Conservation (phyloP, 2,329 filamentous ascomycete genomes). For the Pyrenochaeta sp. region DNA sequence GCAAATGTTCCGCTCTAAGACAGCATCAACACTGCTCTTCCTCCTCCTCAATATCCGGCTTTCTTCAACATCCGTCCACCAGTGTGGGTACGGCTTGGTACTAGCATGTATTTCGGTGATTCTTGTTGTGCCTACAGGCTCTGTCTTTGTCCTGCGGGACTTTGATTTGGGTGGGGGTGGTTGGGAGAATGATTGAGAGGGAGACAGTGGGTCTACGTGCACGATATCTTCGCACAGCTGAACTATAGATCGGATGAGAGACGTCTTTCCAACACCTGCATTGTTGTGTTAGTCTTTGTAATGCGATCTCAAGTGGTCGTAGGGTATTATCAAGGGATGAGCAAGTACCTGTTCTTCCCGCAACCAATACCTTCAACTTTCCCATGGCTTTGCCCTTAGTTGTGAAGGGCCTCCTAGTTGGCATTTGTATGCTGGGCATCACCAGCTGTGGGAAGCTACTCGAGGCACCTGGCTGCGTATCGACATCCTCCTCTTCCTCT, state of each 20-base stretch:
- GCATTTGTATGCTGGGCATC: conserved; percentile 96
- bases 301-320: neutral
- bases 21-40: conserved; percentile 74
- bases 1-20: conserved; percentile 90
- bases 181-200: conserved; percentile 33
- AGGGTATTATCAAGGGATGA: neutral
- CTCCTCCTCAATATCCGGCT: conserved; percentile 66
- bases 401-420: conserved; percentile 87
- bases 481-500: conserved; percentile 61
- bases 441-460: conserved; percentile 76
- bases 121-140: conserved; percentile 28
- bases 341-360: conserved; percentile 74
- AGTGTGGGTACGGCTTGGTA: conserved; percentile 75
- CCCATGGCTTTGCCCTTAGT: conserved; percentile 84
- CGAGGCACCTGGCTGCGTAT: conserved; percentile 43
- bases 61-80: conserved; percentile 85
- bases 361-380: conserved; percentile 86
- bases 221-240: conserved; percentile 91
- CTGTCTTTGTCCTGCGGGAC: conserved; percentile 34
- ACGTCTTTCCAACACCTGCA: conserved; percentile 86
- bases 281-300: conserved; percentile 17
- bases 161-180: conserved; percentile 33
- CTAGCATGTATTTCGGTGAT: conserved; percentile 56
- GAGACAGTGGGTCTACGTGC: conserved; percentile 76
- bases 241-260: conserved; percentile 85